Percentiles rank a stretch among this genome's conserved stretches.
Evolutionary conservation across 495 filamentous ascomycete species (phyloP).

Genomic region (Physcia stellaris): DNA sequence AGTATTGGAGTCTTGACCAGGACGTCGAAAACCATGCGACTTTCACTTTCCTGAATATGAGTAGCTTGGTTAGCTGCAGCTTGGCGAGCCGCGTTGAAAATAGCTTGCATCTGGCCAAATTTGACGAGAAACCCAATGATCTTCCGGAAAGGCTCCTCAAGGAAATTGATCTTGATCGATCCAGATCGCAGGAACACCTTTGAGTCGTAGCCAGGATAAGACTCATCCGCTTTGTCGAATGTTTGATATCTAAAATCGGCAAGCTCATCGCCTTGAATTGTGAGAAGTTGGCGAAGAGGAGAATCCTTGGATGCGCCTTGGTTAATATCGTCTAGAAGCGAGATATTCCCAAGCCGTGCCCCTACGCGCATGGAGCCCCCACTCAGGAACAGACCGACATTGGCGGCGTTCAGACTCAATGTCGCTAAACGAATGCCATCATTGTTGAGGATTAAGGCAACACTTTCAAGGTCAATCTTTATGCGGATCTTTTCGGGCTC

Average conservation of each 20-base stretch:
- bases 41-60: constrained; percentile 78
- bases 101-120: constrained; percentile 98
- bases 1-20: constrained; percentile 88
- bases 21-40: constrained; percentile 85
- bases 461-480: constrained; percentile 85
- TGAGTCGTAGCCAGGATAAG: constrained; percentile 90
- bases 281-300: constrained; percentile 71
- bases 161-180: constrained; percentile 89
- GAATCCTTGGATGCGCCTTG: constrained; percentile 72
- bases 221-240: constrained; percentile 59
- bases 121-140: constrained; percentile 97
- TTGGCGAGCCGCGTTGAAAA: constrained; percentile 92
- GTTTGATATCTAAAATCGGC: constrained; percentile 98
- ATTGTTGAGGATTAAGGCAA: constrained; percentile 91
- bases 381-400: constrained; percentile 78
- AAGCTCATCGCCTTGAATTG: constrained; percentile 87
- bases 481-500: constrained; percentile 54
- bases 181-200: constrained; percentile 79
- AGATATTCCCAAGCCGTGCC: constrained; percentile 75
- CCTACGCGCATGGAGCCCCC: constrained; percentile 75
- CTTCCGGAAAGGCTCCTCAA: constrained; percentile 94
- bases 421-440: constrained; percentile 92
- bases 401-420: constrained; percentile 76
- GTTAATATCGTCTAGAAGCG: constrained; percentile 86
- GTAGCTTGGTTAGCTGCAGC: constrained; percentile 91